Evolutionary conservation across 441 rosid species (phyloP), one percentile per base, ranked within the genome.

Genomic region (Corymbia calophylla): DNA sequence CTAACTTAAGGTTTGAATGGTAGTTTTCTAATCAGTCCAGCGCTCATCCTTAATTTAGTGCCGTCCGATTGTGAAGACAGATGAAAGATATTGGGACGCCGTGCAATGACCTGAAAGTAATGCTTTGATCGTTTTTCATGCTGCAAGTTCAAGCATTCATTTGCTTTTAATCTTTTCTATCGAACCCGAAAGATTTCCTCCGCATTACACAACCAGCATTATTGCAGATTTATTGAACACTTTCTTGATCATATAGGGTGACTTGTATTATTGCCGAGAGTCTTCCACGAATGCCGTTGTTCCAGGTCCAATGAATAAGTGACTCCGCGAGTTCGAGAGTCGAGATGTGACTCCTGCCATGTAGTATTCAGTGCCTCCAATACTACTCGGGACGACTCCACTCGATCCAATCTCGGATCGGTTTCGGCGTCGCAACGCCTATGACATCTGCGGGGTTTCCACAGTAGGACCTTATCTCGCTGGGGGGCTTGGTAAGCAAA

Each of bases 291-390:
- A 23, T 5, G 5, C 14, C n/a, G 6, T 58, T 16, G 3, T 60
- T 73, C 21, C 29, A 29, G 81, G 9, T 73, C 8, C 14, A 73
- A 73, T 39, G 49, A 73, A 21, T 21, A 35, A 35, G 48, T 21
- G 49, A 16, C 3, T 39, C 82, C 1, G 7, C 27, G 21, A 73
- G 27, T 10, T 73, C 3, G 82, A 73, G 48, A 73, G 48, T 10
- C 0, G 4, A 73, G 49, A 35, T 35, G 29, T 4, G 1, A 73
- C n/a, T n/a, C n/a, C n/a, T n/a, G n/a, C n/a, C n/a, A n/a, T n/a
- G n/a, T n/a, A n/a, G n/a, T n/a, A n/a, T n/a, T n/a, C n/a, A n/a
- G n/a, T n/a, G n/a, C n/a, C n/a, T n/a, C n/a, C n/a, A n/a, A n/a
- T n/a, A n/a, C n/a, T n/a, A n/a, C n/a, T n/a, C n/a, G n/a, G n/a